Evolutionary conservation across 768 basidiomycete genomes (phyloP).

Genomic region (Leucocoprinus birnbaumii): DNA sequence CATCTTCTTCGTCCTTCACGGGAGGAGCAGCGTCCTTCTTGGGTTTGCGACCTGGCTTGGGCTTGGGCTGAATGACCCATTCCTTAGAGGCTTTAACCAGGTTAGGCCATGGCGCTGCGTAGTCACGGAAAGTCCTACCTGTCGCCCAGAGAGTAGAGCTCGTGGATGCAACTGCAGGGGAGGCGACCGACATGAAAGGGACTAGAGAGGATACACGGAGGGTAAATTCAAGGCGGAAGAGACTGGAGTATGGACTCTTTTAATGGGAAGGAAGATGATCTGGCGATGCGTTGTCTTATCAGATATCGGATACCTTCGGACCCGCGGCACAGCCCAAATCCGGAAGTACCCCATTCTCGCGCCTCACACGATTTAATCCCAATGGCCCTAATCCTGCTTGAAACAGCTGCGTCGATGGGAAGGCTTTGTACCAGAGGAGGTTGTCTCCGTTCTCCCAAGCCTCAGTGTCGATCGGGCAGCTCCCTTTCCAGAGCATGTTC

Average conservation of each 20-base stretch:
- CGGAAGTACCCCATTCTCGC: constrained; percentile 11
- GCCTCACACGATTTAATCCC: constrained; percentile 9
- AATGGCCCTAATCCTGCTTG: constrained; percentile 7
- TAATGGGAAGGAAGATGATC: constrained; percentile 6
- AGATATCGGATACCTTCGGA: constrained; percentile 38
- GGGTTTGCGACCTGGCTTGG: constrained; percentile 85
- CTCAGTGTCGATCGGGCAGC: neutral
- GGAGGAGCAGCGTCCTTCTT: constrained; percentile 58
- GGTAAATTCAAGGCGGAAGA: constrained; percentile 14
- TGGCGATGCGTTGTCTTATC: constrained; percentile 42
- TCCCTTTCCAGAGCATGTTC: constrained; percentile 6
- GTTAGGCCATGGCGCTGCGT: constrained; percentile 13
- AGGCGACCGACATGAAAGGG: constrained; percentile 13
- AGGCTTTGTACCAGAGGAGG: neutral
- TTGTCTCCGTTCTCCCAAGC: constrained; percentile 5
- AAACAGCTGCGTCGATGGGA: constrained; percentile 7
- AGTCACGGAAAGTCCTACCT: constrained; percentile 36
- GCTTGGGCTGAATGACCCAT: constrained; percentile 85
- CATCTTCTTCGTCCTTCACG: constrained; percentile 46
- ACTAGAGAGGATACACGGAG: constrained; percentile 9
- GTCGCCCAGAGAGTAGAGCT: constrained; percentile 69
- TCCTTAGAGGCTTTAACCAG: constrained; percentile 69
- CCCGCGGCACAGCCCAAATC: constrained; percentile 7
- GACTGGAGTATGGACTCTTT: constrained; percentile 15
- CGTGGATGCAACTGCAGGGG: constrained; percentile 29